Evolutionary conservation across 2,329 filamentous ascomycete species (phyloP).

Genomic region (Teratosphaeria nubilosa): DNA sequence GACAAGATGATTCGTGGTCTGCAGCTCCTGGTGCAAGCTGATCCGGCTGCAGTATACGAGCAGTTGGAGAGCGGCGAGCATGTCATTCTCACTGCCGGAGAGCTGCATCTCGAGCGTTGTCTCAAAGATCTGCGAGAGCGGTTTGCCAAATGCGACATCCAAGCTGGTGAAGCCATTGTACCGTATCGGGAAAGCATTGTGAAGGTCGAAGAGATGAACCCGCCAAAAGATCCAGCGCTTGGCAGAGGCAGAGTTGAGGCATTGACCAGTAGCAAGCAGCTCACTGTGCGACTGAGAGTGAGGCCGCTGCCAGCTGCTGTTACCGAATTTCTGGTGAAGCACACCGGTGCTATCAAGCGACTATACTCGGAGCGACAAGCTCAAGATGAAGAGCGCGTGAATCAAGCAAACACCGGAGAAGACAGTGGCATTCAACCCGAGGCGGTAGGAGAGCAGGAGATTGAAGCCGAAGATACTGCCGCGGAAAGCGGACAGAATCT

Average conservation of each 20-base stretch:
- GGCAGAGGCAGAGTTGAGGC: constrained; percentile 71
- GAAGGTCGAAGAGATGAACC: constrained; percentile 75
- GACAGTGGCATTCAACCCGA: constrained; percentile 29
- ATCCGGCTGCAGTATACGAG: constrained; percentile 93
- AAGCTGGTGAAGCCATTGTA: constrained; percentile 87
- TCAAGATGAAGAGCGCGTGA: constrained; percentile 32
- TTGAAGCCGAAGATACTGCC: constrained; percentile 39
- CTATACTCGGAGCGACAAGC: constrained; percentile 63
- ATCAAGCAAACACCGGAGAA: constrained; percentile 32
- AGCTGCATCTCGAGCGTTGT: constrained; percentile 87
- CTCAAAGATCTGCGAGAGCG: constrained; percentile 85
- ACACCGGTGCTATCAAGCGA: constrained; percentile 66
- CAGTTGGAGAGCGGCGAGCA: constrained; percentile 89
- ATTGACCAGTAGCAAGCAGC: constrained; percentile 74
- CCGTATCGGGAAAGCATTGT: constrained; percentile 92
- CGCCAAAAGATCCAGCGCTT: constrained; percentile 73
- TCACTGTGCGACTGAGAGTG: constrained; percentile 66
- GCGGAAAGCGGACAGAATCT: constrained; percentile 50
- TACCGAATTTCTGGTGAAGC: constrained; percentile 76
- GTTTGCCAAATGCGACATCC: constrained; percentile 89
- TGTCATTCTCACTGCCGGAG: constrained; percentile 85
- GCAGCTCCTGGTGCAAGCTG: constrained; percentile 79
- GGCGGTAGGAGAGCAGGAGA: constrained; percentile 27
- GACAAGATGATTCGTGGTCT: constrained; percentile 91
- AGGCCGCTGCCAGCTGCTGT: constrained; percentile 67